phyloP scores from a whole-genome alignment of 2,329 filamentous ascomycete species.

The Sclerotinia nivalis region DNA sequence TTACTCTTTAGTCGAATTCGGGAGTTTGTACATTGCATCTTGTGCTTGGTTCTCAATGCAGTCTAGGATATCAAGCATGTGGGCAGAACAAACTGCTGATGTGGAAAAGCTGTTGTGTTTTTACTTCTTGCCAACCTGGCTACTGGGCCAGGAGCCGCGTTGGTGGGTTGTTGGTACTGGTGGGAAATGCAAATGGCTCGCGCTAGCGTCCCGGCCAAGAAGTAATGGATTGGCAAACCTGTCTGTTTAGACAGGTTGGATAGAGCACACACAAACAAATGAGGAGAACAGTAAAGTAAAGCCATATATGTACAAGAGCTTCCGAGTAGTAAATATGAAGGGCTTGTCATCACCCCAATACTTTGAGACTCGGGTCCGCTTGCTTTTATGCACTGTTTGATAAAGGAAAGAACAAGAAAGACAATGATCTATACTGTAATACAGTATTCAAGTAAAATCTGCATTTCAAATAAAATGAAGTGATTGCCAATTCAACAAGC shows the following conservation, averaged over 20 bases:
- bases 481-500: background rate
- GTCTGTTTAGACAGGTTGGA: background rate
- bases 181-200: constrained; percentile 16
- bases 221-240: background rate
- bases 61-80: constrained; percentile 16
- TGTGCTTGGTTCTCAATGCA: constrained; percentile 4
- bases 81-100: background rate
- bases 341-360: background rate
- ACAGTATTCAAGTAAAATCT: background rate
- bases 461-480: background rate
- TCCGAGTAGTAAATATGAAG: background rate
- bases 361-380: background rate
- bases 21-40: constrained; percentile 1
- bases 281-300: background rate
- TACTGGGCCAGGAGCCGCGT: constrained; percentile 11
- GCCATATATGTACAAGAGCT: background rate
- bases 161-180: constrained; percentile 21
- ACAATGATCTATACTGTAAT: background rate
- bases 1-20: background rate
- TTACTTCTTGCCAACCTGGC: background rate
- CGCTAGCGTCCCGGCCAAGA: background rate
- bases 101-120: constrained; percentile 2
- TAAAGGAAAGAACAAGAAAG: background rate
- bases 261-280: background rate
- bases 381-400: background rate